Evolutionary conservation across 2,329 filamentous ascomycete genomes (phyloP).

Genomic region (Diaporthe longicolla): DNA sequence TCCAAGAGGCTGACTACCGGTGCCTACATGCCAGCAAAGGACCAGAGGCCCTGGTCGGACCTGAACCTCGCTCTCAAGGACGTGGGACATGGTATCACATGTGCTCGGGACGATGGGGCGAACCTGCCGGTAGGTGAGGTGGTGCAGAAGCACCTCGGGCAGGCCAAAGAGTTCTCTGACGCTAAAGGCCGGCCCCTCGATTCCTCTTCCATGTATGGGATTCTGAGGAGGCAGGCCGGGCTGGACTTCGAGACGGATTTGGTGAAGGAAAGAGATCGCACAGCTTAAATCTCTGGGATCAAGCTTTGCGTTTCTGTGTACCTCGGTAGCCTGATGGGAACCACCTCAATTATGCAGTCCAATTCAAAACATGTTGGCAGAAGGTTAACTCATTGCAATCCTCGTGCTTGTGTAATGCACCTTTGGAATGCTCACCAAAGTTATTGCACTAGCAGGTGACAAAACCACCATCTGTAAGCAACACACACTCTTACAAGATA

Average conservation of each 20-base stretch:
- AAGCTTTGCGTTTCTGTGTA: not conserved
- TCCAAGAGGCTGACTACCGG: conserved; percentile 56
- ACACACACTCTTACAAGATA: not conserved
- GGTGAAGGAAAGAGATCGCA: conserved; percentile 50
- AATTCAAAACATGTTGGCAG: too few relatives aligned
- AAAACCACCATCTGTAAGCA: not conserved
- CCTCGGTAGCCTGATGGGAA: not conserved
- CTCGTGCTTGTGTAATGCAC: too few relatives aligned
- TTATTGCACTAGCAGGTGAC: not conserved
- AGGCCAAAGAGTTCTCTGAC: conserved; percentile 60
- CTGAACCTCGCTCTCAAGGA: conserved; percentile 66
- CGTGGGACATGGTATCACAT: conserved; percentile 62
- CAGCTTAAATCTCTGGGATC: not conserved
- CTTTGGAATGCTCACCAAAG: too few relatives aligned
- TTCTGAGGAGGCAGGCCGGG: conserved; percentile 59
- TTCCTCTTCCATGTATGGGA: conserved; percentile 66
- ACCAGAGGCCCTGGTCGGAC: conserved; percentile 60
- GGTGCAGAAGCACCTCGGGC: conserved; percentile 58
- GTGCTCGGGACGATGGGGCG: conserved; percentile 56
- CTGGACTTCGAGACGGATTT: conserved; percentile 60
- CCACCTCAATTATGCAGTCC: too few relatives aligned
- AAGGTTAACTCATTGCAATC: too few relatives aligned
- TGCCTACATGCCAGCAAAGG: conserved; percentile 54
- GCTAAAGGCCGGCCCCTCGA: conserved; percentile 57
- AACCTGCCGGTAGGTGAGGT: conserved; percentile 58